Evolutionary conservation across 1,284 basidiomycete genomes (phyloP).

Genomic region (Cryptococcus sp.): DNA sequence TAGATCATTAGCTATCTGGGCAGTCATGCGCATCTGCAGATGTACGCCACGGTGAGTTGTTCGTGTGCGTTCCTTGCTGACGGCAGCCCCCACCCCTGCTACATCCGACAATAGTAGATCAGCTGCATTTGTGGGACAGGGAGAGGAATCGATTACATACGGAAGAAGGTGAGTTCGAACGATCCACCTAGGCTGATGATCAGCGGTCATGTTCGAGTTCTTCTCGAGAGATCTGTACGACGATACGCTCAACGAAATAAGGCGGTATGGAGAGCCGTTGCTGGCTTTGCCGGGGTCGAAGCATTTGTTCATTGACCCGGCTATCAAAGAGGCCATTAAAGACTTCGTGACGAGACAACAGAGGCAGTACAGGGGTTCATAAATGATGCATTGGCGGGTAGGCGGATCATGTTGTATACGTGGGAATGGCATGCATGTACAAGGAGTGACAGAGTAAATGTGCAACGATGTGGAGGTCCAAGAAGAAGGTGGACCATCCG

Average conservation of each 20-base stretch:
- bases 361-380: slow-evolving; percentile 23
- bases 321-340: slow-evolving; percentile 34
- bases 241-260: slow-evolving; percentile 32
- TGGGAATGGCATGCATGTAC: too few species aligned
- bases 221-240: slow-evolving; percentile 42
- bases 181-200: background rate
- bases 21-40: slow-evolving; percentile 94
- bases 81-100: slow-evolving; percentile 36
- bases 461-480: too few species aligned
- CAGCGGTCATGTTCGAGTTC: slow-evolving; percentile 41
- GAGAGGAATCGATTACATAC: slow-evolving; percentile 88
- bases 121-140: slow-evolving; percentile 95
- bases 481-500: too few species aligned
- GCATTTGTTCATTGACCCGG: slow-evolving; percentile 37
- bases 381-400: background rate
- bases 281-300: slow-evolving; percentile 24
- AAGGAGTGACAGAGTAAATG: too few species aligned
- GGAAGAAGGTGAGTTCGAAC: slow-evolving; percentile 60
- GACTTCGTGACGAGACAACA: slow-evolving; percentile 38
- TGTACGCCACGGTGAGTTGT: slow-evolving; percentile 77
- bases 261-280: slow-evolving; percentile 28
- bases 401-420: too few species aligned
- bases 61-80: background rate
- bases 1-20: slow-evolving; percentile 93
- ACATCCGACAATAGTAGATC: slow-evolving; percentile 76